A percentile compares a stretch with the other conserved stretches of the same genome.
These are phyloP conservation scores for Telopea speciosissima DNA, from an alignment of 177 flowering plant species.

Conservation along the genomic window DNA sequence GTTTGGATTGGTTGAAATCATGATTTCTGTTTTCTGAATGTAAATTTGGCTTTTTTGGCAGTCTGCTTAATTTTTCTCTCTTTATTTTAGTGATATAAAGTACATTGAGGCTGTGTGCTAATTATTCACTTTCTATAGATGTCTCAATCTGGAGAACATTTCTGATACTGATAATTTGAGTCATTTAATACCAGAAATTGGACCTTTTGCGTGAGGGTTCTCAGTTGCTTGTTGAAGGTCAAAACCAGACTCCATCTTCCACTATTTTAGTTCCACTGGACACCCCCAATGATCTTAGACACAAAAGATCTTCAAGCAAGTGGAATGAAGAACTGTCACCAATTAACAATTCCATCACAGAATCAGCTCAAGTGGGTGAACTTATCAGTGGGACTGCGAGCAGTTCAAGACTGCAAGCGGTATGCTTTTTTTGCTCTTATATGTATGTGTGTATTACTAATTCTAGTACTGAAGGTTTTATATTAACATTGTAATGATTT, in stretches of 20 bases:
- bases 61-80: neutral
- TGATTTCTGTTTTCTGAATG: neutral
- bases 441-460: too few relatives aligned
- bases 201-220: conserved; percentile 46
- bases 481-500: neutral
- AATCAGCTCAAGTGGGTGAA: conserved; percentile 70
- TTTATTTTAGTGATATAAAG: too few relatives aligned
- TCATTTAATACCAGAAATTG: conserved; percentile 40
- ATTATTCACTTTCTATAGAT: neutral
- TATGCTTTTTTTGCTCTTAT: conserved; percentile 19
- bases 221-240: conserved; percentile 37
- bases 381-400: conserved; percentile 35
- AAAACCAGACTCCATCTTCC: conserved; percentile 39
- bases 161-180: conserved; percentile 3
- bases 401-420: conserved; percentile 37
- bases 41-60: too few relatives aligned
- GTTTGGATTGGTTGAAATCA: neutral
- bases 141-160: neutral
- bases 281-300: conserved; percentile 35
- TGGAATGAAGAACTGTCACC: conserved; percentile 64
- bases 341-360: conserved; percentile 51
- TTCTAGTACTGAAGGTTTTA: neutral
- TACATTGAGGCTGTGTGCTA: neutral
- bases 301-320: conserved; percentile 70
- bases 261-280: conserved; percentile 33